phyloP scores from a whole-genome alignment of 257 asterid genomes.

The Solanum chiquidenum region DNA sequence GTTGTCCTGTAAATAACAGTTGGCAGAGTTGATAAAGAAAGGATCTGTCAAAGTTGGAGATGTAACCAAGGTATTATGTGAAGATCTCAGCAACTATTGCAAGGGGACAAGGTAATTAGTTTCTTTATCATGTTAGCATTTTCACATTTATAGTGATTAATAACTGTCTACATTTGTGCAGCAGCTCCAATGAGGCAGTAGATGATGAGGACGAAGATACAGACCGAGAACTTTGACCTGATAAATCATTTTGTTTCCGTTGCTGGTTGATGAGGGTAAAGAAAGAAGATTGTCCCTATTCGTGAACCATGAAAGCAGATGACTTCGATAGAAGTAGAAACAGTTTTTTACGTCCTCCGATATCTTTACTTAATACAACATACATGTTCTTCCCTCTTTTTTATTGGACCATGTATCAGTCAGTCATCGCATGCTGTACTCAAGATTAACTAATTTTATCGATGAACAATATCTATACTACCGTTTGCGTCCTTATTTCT shows the following conservation, averaged over 20 bases:
- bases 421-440: not conserved
- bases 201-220: slow-evolving; percentile 11
- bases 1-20: slow-evolving; percentile 27
- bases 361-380: not conserved
- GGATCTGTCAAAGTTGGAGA: slow-evolving; percentile 63
- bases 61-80: slow-evolving; percentile 72
- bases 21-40: slow-evolving; percentile 65
- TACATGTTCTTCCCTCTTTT: not conserved
- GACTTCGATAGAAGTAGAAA: not conserved
- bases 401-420: not conserved
- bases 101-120: slow-evolving; percentile 39
- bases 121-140: not conserved
- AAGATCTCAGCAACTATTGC: slow-evolving; percentile 62
- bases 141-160: not conserved
- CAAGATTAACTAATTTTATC: not conserved
- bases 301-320: not conserved
- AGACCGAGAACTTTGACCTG: slow-evolving; percentile 34
- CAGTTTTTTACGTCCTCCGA: not conserved
- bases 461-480: not conserved
- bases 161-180: slow-evolving; percentile 1
- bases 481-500: not conserved
- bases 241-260: not conserved
- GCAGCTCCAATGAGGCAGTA: slow-evolving; percentile 12
- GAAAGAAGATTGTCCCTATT: not conserved
- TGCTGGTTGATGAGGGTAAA: not conserved